A percentile compares a stretch with the other conserved stretches of the same genome.
Evolutionary conservation across 805 yeast genomes (phyloP).

Genomic region (Teunomyces funiuensis): DNA sequence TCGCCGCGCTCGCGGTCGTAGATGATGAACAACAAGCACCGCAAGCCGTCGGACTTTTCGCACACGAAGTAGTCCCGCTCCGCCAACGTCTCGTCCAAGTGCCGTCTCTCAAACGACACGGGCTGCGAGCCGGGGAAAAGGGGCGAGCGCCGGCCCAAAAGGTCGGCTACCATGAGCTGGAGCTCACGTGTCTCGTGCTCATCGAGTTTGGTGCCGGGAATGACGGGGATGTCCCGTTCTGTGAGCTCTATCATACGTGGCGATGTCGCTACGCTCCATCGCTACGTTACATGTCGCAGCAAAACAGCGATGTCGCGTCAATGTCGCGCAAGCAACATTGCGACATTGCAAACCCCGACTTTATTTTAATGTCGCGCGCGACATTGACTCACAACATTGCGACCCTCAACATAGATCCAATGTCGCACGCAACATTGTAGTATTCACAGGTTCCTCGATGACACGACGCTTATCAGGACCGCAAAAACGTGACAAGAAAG

Average conservation of each 20-base stretch:
- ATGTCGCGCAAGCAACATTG: too few species aligned
- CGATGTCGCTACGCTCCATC: too few species aligned
- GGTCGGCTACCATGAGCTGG: constrained; percentile 66
- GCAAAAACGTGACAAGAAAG: too few species aligned
- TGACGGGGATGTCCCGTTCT: constrained; percentile 67
- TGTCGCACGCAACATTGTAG: too few species aligned
- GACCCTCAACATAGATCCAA: too few species aligned
- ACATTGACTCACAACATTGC: too few species aligned
- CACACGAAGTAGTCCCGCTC: constrained; percentile 87
- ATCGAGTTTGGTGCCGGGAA: constrained; percentile 83
- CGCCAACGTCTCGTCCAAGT: constrained; percentile 60
- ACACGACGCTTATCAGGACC: too few species aligned
- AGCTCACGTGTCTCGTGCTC: constrained; percentile 68
- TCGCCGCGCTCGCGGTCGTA: constrained; percentile 75
- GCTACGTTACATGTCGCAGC: too few species aligned
- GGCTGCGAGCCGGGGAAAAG: constrained; percentile 95
- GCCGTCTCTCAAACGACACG: constrained; percentile 78
- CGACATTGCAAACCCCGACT: too few species aligned
- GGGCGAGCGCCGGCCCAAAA: constrained; percentile 50
- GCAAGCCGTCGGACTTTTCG: constrained; percentile 91
- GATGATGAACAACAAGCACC: constrained; percentile 74
- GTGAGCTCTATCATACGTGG: constrained; percentile 32
- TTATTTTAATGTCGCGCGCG: too few species aligned
- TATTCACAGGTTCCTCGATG: too few species aligned
- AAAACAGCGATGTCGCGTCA: too few species aligned